A percentile compares a stretch with the other conserved stretches of the same genome.
Evolutionary conservation across 352 stramenopile genomes (phyloP).

Genomic region (Phytophthora syringae): DNA sequence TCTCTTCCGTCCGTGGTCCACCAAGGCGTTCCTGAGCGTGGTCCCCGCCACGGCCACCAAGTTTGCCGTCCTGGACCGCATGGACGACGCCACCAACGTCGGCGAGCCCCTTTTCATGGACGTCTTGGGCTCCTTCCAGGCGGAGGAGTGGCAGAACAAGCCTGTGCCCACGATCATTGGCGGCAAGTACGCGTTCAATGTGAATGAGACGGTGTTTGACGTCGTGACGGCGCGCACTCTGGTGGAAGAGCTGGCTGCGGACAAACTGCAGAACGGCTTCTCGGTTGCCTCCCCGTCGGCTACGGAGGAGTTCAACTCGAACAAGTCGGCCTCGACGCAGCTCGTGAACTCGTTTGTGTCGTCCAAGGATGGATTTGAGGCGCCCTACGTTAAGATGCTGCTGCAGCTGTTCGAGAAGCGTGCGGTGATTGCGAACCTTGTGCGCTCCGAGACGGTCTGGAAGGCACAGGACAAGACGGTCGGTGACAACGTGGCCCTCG

Average conservation of each 20-base stretch:
- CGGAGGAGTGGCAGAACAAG: constrained; percentile 68
- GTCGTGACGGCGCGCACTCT: constrained; percentile 81
- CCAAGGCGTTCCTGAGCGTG: constrained; percentile 74
- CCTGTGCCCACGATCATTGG: constrained; percentile 76
- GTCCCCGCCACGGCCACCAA: constrained; percentile 79
- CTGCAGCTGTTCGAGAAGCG: constrained; percentile 77
- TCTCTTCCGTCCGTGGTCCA: constrained; percentile 92
- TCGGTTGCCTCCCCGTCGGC: constrained; percentile 43
- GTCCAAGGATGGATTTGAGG: constrained; percentile 67
- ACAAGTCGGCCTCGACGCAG: constrained; percentile 41
- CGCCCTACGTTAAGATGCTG: constrained; percentile 84
- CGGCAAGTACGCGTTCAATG: constrained; percentile 80
- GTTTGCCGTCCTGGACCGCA: constrained; percentile 92
- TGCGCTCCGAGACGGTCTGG: constrained; percentile 72
- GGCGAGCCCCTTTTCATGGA: constrained; percentile 93
- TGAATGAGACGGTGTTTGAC: constrained; percentile 79
- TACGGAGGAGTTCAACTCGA: constrained; percentile 35
- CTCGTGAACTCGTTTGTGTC: constrained; percentile 62
- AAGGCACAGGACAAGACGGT: constrained; percentile 53
- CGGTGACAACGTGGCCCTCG: constrained; percentile 45
- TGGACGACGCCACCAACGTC: constrained; percentile 87
- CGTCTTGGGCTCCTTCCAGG: constrained; percentile 91
- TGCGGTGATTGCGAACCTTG: constrained; percentile 75
- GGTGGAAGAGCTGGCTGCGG: constrained; percentile 67
- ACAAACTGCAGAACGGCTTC: constrained; percentile 79